Conservation (phyloP, 83 land plant genomes). For the Larix sibirica region DNA sequence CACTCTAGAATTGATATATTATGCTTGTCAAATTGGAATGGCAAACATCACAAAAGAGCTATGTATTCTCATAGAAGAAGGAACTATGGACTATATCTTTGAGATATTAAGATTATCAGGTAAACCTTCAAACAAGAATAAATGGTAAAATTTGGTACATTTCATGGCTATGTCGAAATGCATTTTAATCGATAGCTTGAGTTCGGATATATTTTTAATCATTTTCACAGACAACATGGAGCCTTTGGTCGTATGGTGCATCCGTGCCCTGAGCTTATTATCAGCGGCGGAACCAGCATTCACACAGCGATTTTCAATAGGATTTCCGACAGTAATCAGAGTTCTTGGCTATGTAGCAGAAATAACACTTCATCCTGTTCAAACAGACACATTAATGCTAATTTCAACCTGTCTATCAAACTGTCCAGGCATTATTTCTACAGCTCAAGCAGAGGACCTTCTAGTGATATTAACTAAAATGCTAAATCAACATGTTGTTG, state of each 20-base stretch:
- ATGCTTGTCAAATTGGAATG: constrained; percentile 36
- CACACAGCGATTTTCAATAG: constrained; percentile 47
- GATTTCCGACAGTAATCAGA: constrained; percentile 45
- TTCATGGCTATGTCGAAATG: background rate
- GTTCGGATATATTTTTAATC: background rate
- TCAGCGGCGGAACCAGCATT: constrained; percentile 48
- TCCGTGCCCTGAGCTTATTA: constrained; percentile 53
- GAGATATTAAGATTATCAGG: constrained; percentile 73
- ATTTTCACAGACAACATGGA: constrained; percentile 38
- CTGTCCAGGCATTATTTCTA: constrained; percentile 54
- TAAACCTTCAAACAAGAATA: constrained; percentile 8
- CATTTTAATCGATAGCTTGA: background rate
- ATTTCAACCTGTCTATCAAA: constrained; percentile 35
- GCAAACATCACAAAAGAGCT: constrained; percentile 16
- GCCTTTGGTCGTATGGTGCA: constrained; percentile 35
- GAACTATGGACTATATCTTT: constrained; percentile 63
- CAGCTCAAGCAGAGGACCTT: constrained; percentile 39
- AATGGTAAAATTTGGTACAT: background rate
- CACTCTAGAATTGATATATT: constrained; percentile 49
- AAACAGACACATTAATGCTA: constrained; percentile 46
- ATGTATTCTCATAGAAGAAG: constrained; percentile 65
- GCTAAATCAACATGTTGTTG: constrained; percentile 35
- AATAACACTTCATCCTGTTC: constrained; percentile 66
- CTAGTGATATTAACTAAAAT: constrained; percentile 28
- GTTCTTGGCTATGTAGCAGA: constrained; percentile 51